Evolutionary conservation across 2,329 filamentous ascomycete species (phyloP), one percentile per base, ranked within the genome.

Genomic region (Eurotiales sp.): DNA sequence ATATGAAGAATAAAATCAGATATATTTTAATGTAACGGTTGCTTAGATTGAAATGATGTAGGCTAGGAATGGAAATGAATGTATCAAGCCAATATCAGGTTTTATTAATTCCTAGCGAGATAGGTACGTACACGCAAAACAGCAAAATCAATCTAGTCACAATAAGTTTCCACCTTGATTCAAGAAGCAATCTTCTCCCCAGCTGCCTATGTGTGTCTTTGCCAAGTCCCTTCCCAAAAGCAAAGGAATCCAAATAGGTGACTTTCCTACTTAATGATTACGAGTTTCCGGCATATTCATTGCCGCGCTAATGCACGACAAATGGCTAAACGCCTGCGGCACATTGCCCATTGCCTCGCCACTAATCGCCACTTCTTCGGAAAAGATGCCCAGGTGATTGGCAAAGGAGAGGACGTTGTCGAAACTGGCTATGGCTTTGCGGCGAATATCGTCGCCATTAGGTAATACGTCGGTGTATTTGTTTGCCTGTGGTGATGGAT

Each of bases 341-440:
- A 86, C 90, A 62, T 90, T 90, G 1, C 87, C 87, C 53, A 90
- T 74, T 70, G 90, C 87, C 68, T 90, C 86, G 10, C 87, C 87
- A 46, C 80, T 84, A 48, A 84, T 76, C 4, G 86, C 80, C 60
- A 90, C 90, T 71, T 90, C 87, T 65, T 90, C 86, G 7, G 84
- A 88, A 65, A 90, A 90, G 80, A 90, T 90, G 59, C 79, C 80
- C 50, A 90, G 69, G 64, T 90, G 86, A 64, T 90, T 91, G 1
- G 84, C 82, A 70, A 89, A 90, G 56, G 79, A 79, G 21, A 90
- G 74, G 77, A 90, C 87, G 61, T 88, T 89, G 69, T 90, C 86
- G 59, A 90, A 90, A 37, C 89, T 74, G 58, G 80, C 85, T 58
- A 87, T 77, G 6, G 87, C 75, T 44, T 70, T 66, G 46, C 66